Evolutionary conservation across 306 rosid species (phyloP).

Genomic region (Rosa rugosa): DNA sequence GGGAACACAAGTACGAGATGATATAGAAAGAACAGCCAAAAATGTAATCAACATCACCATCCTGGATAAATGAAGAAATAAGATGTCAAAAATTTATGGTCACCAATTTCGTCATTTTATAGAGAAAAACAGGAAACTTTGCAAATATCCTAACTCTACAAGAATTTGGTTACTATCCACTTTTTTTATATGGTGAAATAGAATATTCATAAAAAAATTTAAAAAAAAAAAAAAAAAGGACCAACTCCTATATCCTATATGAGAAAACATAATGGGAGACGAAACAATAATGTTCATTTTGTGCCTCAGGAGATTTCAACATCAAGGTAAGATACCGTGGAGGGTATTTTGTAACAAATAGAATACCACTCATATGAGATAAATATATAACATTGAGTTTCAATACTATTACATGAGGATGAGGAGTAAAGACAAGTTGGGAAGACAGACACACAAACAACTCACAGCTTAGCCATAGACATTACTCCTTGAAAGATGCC

Average conservation of each 20-base stretch:
- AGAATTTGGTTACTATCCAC: neutral
- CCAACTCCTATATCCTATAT: neutral
- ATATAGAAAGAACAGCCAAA: slow-evolving; percentile 70
- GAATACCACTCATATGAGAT: neutral
- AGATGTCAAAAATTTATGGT: slow-evolving; percentile 14
- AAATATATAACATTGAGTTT: neutral
- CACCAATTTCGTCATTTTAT: neutral
- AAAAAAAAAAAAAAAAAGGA: no score
- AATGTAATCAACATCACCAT: slow-evolving; percentile 65
- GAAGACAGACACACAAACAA: slow-evolving; percentile 11
- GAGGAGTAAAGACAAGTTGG: neutral
- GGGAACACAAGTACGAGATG: slow-evolving; percentile 83
- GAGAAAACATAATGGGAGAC: neutral
- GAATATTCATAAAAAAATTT: neutral
- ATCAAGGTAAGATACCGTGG: neutral
- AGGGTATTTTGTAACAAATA: neutral
- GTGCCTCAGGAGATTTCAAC: neutral
- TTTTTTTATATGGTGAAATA: neutral
- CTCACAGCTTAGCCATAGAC: slow-evolving; percentile 93
- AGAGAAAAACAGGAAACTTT: neutral
- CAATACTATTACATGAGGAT: slow-evolving; percentile 1
- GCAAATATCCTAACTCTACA: neutral
- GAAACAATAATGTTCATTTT: neutral
- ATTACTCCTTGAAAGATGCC: slow-evolving; percentile 90
- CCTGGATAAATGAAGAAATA: slow-evolving; percentile 49